These are phyloP conservation scores for Biscogniauxia marginata DNA, from an alignment of 2,329 filamentous ascomycete genomes.

Conservation along the genomic window DNA sequence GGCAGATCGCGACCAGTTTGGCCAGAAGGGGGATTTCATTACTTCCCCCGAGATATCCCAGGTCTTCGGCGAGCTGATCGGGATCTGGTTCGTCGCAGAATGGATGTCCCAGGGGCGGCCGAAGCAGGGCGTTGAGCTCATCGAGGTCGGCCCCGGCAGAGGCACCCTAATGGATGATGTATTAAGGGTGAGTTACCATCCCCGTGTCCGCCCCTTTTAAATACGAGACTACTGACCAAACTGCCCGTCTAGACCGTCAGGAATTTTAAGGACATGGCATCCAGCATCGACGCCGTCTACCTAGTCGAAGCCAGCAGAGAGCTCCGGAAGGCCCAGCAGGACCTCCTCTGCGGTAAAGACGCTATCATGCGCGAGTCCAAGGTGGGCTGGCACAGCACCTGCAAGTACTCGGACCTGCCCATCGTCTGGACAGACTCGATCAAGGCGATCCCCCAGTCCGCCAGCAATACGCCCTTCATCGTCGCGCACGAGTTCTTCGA, in stretches of 20 bases:
- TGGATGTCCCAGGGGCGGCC: conserved; percentile 89
- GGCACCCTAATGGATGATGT: conserved; percentile 98
- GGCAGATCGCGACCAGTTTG: conserved; percentile 79
- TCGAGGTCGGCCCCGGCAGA: conserved; percentile 91
- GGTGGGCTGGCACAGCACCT: conserved; percentile 69
- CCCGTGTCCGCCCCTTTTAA: background rate
- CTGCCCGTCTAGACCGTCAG: conserved; percentile 64
- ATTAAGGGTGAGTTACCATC: conserved; percentile 64
- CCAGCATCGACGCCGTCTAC: conserved; percentile 82
- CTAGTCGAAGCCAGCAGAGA: conserved; percentile 90
- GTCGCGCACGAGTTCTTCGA: conserved; percentile 99
- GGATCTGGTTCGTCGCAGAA: conserved; percentile 92
- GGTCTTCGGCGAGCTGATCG: conserved; percentile 91
- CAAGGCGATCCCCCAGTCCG: conserved; percentile 70
- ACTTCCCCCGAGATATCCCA: conserved; percentile 98
- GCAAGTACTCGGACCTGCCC: conserved; percentile 72
- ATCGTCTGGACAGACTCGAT: conserved; percentile 91
- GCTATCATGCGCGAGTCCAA: conserved; percentile 67
- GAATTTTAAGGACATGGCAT: conserved; percentile 75
- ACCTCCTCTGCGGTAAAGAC: conserved; percentile 73
- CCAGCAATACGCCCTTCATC: conserved; percentile 81
- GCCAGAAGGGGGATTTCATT: conserved; percentile 90
- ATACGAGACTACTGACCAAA: conserved; percentile 1
- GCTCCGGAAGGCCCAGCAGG: conserved; percentile 74
- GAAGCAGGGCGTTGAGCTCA: conserved; percentile 74